These are phyloP conservation scores for Eimeria tenella DNA, from an alignment of 169 alveolate species.

Conservation along the genomic window DNA sequence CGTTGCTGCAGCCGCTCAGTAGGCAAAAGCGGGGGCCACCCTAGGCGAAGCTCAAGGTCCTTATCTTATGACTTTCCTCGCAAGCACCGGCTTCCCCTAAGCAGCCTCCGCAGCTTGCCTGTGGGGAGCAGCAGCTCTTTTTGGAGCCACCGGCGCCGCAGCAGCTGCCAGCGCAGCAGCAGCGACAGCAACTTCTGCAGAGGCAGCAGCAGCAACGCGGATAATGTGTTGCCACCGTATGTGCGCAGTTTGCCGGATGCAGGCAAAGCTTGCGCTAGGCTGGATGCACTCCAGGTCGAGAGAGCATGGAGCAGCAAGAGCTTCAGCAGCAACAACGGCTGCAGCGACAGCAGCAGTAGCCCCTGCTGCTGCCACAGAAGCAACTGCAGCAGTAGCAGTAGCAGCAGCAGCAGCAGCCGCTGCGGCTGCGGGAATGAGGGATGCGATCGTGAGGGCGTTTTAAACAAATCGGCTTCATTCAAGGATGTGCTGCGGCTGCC, in stretches of 20 bases:
- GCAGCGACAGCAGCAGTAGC: neutral
- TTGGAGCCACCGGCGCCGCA: neutral
- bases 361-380: too few species aligned
- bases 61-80: too few species aligned
- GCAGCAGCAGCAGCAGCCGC: neutral
- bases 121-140: neutral
- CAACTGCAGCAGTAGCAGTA: slow-evolving; percentile 16
- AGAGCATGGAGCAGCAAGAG: slow-evolving; percentile 15
- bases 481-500: neutral
- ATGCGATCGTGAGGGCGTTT: neutral
- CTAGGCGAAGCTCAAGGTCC: neutral
- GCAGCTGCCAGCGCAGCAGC: neutral
- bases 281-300: neutral
- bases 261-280: neutral
- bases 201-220: slow-evolving; percentile 9
- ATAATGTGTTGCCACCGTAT: neutral
- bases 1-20: neutral
- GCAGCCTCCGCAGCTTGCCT: neutral
- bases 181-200: neutral
- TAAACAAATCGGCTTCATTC: neutral
- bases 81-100: neutral
- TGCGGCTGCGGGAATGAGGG: neutral
- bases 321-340: slow-evolving; percentile 3
- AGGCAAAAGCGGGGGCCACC: neutral
- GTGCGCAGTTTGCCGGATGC: neutral